phyloP scores from a whole-genome alignment of 2,329 filamentous ascomycete genomes.

The Colletotrichum brevisporum region DNA sequence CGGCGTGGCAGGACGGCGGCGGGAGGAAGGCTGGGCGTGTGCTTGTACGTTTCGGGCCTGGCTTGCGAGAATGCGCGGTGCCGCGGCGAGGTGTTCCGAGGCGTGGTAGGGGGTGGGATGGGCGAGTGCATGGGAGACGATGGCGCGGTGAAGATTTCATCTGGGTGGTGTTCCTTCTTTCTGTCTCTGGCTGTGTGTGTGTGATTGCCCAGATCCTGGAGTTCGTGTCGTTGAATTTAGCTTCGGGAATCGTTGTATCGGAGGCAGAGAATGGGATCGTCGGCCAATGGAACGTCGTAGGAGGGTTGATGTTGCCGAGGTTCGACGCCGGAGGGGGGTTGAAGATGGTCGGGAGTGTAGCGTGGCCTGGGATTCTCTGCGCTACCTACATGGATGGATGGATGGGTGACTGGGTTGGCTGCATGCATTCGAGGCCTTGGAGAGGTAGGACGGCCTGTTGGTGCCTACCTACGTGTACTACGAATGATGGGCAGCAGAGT shows the following conservation, averaged over 20 bases:
- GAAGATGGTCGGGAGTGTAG: too few species aligned
- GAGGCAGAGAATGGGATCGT: neutral
- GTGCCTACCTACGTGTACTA: neutral
- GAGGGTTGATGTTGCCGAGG: conserved; percentile 30
- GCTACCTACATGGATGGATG: neutral
- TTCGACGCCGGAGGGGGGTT: conserved; percentile 7
- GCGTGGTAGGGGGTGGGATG: neutral
- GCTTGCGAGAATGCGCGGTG: conserved; percentile 21
- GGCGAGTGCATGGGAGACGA: conserved; percentile 15
- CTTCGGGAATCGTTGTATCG: conserved; percentile 9
- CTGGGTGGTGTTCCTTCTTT: too few species aligned
- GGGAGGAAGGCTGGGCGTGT: conserved; percentile 4
- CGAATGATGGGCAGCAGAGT: conserved; percentile 1
- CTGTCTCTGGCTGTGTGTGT: too few species aligned
- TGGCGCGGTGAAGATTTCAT: conserved; percentile 2
- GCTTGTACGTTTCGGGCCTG: conserved; percentile 26
- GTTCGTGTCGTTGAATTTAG: conserved; percentile 31
- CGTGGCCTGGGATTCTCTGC: neutral
- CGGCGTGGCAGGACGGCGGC: neutral
- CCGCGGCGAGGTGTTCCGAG: neutral
- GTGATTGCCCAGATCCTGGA: neutral
- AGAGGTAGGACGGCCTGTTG: neutral
- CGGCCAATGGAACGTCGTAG: conserved; percentile 25
- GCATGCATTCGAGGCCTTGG: neutral
- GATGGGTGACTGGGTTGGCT: neutral